These are phyloP conservation scores for Aspergillus ochraceus DNA, from an alignment of 2,329 filamentous ascomycete species.

Conservation along the genomic window DNA sequence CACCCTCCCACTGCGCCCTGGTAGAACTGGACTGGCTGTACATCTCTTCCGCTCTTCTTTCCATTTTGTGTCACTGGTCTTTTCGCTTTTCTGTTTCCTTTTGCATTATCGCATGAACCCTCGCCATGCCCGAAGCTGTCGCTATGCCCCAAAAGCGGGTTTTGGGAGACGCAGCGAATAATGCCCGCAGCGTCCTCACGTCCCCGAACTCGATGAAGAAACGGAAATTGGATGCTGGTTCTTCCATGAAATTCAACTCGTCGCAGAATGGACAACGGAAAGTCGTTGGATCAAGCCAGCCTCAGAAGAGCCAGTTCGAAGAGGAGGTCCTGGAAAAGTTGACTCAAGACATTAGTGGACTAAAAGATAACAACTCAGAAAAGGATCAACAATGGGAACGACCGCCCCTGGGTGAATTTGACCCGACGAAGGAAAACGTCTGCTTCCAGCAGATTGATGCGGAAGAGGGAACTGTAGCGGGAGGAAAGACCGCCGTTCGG, in stretches of 20 bases:
- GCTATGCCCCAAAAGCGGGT: constrained; percentile 68
- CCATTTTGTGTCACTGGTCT: background rate
- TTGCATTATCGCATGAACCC: constrained; percentile 16
- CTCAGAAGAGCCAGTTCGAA: constrained; percentile 89
- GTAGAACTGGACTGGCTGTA: background rate
- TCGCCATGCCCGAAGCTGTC: constrained; percentile 42
- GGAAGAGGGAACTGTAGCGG: constrained; percentile 81
- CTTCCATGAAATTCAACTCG: constrained; percentile 54
- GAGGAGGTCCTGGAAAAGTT: constrained; percentile 93
- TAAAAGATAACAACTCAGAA: constrained; percentile 85
- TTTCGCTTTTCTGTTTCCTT: background rate
- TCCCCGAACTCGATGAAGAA: constrained; percentile 69
- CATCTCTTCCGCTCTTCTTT: background rate
- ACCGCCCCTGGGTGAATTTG: constrained; percentile 61
- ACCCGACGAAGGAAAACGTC: constrained; percentile 67
- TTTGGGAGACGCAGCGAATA: constrained; percentile 66
- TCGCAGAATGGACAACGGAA: constrained; percentile 64
- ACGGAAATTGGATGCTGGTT: constrained; percentile 67
- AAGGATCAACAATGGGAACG: constrained; percentile 91
- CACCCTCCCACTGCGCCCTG: background rate
- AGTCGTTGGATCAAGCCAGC: constrained; percentile 58
- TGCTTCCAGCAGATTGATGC: constrained; percentile 94
- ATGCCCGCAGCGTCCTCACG: constrained; percentile 60
- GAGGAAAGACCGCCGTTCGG: constrained; percentile 77
- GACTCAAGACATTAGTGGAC: constrained; percentile 83